Percentiles rank a stretch among this genome's conserved stretches.
phyloP scores from a whole-genome alignment of 768 basidiomycete species.

The Leccinum incarnatum region DNA sequence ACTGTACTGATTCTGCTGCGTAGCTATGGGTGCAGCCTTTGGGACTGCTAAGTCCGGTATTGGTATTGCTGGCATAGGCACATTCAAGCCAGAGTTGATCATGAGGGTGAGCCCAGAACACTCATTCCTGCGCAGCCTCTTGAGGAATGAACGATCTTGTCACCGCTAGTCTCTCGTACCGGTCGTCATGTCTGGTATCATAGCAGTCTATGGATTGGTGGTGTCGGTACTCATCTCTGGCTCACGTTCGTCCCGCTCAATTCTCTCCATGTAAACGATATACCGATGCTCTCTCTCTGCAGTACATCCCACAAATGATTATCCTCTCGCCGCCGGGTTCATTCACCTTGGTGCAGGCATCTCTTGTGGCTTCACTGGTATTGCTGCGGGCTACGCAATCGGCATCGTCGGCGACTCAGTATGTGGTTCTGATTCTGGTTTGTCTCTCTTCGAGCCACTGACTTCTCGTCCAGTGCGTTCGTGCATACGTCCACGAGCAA shows the following conservation, averaged over 20 bases:
- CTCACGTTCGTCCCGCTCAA: conserved; percentile 38
- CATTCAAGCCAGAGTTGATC: conserved; percentile 93
- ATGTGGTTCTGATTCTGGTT: conserved; percentile 29
- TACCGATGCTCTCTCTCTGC: conserved; percentile 17
- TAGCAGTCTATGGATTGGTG: conserved; percentile 95
- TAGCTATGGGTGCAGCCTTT: conserved; percentile 92
- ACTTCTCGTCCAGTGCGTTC: conserved; percentile 61
- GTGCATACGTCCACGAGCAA: conserved; percentile 88
- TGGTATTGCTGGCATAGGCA: conserved; percentile 91
- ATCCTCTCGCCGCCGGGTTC: conserved; percentile 85
- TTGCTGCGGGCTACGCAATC: conserved; percentile 94
- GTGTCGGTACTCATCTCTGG: conserved; percentile 92
- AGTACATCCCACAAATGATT: conserved; percentile 65
- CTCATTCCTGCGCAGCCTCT: neutral
- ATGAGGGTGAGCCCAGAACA: conserved; percentile 72
- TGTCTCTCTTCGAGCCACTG: conserved; percentile 1
- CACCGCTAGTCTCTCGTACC: conserved; percentile 79
- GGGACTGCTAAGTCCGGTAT: conserved; percentile 97
- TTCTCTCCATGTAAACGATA: neutral
- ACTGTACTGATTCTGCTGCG: conserved; percentile 10
- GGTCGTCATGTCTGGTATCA: conserved; percentile 98
- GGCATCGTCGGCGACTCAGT: conserved; percentile 93
- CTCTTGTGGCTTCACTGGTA: conserved; percentile 85
- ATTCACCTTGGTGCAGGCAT: conserved; percentile 91
- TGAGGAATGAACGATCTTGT: neutral